Percentiles rank a stretch among this genome's conserved stretches.
Evolutionary conservation across 768 basidiomycete genomes (phyloP).

Genomic region (Boletus barrowsii): DNA sequence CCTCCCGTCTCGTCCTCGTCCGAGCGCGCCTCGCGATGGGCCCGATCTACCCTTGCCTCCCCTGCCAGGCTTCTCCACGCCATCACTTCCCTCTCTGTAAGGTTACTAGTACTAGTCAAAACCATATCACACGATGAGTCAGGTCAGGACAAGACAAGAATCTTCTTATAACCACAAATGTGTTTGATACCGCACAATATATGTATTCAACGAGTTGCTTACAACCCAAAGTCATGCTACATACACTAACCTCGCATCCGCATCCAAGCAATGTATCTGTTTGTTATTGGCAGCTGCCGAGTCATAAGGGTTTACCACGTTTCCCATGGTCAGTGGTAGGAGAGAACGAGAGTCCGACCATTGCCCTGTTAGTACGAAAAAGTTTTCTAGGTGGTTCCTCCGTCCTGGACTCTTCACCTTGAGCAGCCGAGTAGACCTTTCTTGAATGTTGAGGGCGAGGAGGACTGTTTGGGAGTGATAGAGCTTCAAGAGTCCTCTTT

Average conservation of each 20-base stretch:
- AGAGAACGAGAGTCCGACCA: background rate
- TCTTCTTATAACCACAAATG: too few species aligned
- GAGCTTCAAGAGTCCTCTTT: background rate
- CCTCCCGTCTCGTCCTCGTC: background rate
- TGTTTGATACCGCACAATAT: too few species aligned
- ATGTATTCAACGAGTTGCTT: too few species aligned
- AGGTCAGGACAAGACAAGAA: too few species aligned
- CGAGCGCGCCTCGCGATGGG: conserved; percentile 1
- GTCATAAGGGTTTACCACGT: too few species aligned
- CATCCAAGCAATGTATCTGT: too few species aligned
- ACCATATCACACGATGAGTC: too few species aligned
- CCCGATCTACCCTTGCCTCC: background rate
- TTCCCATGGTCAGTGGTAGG: too few species aligned
- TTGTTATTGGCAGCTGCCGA: too few species aligned
- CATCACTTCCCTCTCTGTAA: conserved; percentile 60
- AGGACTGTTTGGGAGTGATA: background rate
- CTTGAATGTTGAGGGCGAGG: background rate
- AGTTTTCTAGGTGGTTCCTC: background rate
- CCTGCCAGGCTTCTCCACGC: background rate
- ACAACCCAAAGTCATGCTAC: too few species aligned
- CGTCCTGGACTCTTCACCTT: background rate
- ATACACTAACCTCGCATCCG: too few species aligned
- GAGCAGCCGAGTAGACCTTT: background rate
- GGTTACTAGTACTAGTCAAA: too few species aligned
- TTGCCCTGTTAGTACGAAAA: background rate